Evolutionary conservation across 2,329 filamentous ascomycete genomes (phyloP).

Genomic region (Pseudogymnoascus sp.): DNA sequence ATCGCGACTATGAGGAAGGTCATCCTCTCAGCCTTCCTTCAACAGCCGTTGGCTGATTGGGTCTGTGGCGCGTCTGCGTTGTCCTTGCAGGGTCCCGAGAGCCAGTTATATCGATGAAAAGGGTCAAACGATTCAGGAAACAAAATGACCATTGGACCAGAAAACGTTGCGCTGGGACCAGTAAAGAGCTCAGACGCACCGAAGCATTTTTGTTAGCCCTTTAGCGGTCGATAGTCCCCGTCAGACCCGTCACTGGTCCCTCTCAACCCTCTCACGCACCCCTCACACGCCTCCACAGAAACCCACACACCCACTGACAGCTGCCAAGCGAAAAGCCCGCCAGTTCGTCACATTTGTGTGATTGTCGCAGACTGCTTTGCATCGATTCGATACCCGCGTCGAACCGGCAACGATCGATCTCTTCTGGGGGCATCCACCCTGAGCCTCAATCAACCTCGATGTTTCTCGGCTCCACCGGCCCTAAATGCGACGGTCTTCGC

Average conservation of each 20-base stretch:
- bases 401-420: not conserved
- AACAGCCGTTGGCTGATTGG: conserved; percentile 9
- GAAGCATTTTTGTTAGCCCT: not conserved
- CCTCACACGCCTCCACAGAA: not conserved
- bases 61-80: conserved; percentile 2
- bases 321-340: not conserved
- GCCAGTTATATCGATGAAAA: conserved; percentile 4
- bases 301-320: conserved; percentile 4
- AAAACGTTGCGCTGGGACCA: conserved; percentile 7
- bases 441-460: conserved; percentile 1
- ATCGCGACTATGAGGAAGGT: not conserved
- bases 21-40: conserved; percentile 1
- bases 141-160: not conserved
- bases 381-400: not conserved
- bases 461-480: not conserved
- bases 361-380: not conserved
- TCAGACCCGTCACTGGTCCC: conserved; percentile 2
- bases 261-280: not conserved
- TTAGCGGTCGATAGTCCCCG: not conserved
- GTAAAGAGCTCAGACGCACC: not conserved
- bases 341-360: conserved; percentile 6
- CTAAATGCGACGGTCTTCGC: not conserved
- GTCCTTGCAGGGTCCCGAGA: conserved; percentile 8
- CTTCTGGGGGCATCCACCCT: not conserved
- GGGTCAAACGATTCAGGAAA: not conserved